Percentiles rank a stretch among this genome's conserved stretches.
Conservation (phyloP, 345 rosid genomes). For the Aquilaria yunnanensis region DNA sequence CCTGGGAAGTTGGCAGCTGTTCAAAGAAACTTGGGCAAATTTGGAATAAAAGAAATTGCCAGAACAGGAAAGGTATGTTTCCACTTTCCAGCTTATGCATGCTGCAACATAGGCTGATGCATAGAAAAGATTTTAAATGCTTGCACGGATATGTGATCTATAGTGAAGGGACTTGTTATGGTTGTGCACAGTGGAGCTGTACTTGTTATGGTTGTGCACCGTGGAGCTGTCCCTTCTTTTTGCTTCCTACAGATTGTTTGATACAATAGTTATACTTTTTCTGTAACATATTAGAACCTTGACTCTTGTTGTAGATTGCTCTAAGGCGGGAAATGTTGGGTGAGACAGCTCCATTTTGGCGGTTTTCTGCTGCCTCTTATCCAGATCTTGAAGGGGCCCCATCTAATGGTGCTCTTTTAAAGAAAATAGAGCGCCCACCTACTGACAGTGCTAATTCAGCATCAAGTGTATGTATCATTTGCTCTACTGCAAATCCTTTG, state of each 20-base stretch:
- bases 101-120: no score
- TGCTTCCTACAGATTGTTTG: no score
- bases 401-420: constrained; percentile 18
- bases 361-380: constrained; percentile 64
- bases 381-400: constrained; percentile 37
- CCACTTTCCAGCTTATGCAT: no score
- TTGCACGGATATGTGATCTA: no score
- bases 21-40: constrained; percentile 75
- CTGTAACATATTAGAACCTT: not conserved
- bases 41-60: constrained; percentile 87
- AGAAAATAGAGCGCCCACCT: constrained; percentile 22
- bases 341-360: constrained; percentile 77
- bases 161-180: no score
- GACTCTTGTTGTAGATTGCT: constrained; percentile 49
- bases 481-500: not conserved
- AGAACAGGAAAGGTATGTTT: constrained; percentile 67
- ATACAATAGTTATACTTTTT: no score
- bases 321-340: constrained; percentile 83
- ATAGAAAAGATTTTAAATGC: no score
- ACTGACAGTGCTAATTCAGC: constrained; percentile 26
- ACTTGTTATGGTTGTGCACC: no score
- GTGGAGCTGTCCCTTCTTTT: no score
- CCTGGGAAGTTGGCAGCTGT: constrained; percentile 96
- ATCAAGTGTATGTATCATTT: constrained; percentile 31
- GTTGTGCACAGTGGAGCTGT: no score